Base-by-base conservation (phyloP, 2,329 filamentous ascomycete genomes). In the Hypoxylon sp. region DNA sequence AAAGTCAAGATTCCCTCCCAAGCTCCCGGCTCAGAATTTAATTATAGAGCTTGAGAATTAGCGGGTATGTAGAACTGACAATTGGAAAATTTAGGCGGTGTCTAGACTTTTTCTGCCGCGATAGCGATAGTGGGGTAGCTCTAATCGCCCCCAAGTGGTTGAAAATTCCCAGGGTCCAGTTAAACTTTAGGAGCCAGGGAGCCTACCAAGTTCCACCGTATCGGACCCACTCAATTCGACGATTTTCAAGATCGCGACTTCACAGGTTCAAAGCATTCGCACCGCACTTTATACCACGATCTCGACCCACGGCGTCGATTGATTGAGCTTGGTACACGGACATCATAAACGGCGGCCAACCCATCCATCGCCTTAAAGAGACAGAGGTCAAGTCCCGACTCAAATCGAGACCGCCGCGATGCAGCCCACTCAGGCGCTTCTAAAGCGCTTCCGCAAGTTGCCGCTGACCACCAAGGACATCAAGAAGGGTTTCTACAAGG, bases 401-500 rank as follows among this genome's bases (percentile, higher is more conserved):
- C 60, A 64, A 52, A 2, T 7, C 37, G 21, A 53, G 50, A 52
- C 47, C 16, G 27, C 52, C 72, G 81, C 77, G 67, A 92, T 92
- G 89, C 86, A 88, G 78, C 87, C 91, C 60, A 92, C 91, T 14
- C 84, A 87, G 74, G 78, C 82, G 69, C 89, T 97, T 74, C 85
- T 86, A 73, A 82, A 88, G 77, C 86, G 87, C 62, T 87, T 93
- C 75, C 87, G 90, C 80, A 93, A 95, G 76, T 84, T 94, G 63
- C 85, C 87, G 56, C 87, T 99, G 75, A 97, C 93, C 11, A 97
- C 95, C 72, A 99, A 99, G 82, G 90, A 96, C 80, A 90, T 95
- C 78, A 92, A 91, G 78, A 93, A 93, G 77, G 95, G 94, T 72
- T 99, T 90, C 88, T 99, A 99, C 88, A 98, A 98, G 85, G 96